Base-by-base conservation (phyloP, 2,329 filamentous ascomycete species). In the Fusarium multiceps region DNA sequence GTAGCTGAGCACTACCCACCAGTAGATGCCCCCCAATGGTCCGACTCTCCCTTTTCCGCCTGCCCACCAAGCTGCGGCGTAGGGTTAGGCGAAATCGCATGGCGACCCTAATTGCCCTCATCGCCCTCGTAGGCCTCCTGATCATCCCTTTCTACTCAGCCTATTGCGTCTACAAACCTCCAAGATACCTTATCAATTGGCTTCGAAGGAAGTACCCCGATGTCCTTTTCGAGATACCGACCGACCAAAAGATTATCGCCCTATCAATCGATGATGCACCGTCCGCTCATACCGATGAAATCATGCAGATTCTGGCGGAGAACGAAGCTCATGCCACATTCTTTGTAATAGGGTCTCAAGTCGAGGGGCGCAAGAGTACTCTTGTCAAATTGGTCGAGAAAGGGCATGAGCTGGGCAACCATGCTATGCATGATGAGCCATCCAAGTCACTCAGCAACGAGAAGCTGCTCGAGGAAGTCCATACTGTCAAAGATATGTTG, bases 191-290 rank as follows among this genome's bases (percentile, higher is more conserved):
- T 37, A 91, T 97, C 76, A 81, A 83, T 60, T 91, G 91, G 82
- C 88, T 97, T 63, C 87, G 90, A 74, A 82, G 82, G 71, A 88
- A 87, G 66, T 94, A 92, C 86, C 92, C 93, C 2, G 90, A 94
- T 73, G 91, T 97, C 6, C 84, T 97, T 16, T 97, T 92, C 85
- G 90, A 92, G 71, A 85, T 92, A 45, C 74, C 76, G 32, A 85
- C 86, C 2, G 73, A 81, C 11, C 81, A 87, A 49, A 92, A 90
- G 75, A 80, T 95, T 27, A 85, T 97, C 20, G 94, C 93, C 0
- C 84, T 98, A 41, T 97, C 93, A 2, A 91, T 97, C 74, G 94
- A 97, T 82, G 94, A 97, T 80, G 92, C 90, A 28, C 94, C 94
- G 0, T 94, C 92, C 3, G 80, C 86, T 45, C 85, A 92, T 78